These are phyloP conservation scores for Coffea canephora DNA, from an alignment of 257 asterid genomes.

Conservation along the genomic window DNA sequence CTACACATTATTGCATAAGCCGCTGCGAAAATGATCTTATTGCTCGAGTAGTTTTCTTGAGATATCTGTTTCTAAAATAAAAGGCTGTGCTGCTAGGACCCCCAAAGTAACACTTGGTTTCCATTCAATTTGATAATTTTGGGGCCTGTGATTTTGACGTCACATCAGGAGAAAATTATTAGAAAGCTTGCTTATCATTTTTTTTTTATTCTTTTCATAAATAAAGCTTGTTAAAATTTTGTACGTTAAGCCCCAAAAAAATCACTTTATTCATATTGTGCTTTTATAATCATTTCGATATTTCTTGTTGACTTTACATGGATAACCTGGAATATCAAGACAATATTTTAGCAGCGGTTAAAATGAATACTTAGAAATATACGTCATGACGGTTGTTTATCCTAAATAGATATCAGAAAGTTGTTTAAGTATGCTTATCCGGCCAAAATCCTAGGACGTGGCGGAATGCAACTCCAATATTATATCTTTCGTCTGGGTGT, in stretches of 20 bases:
- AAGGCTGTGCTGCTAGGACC: not conserved
- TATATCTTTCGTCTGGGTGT: not conserved
- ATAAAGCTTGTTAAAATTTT: too few species aligned
- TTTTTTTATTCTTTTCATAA: not conserved
- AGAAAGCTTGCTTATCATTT: not conserved
- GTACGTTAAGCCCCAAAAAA: not conserved
- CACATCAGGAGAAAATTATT: not conserved
- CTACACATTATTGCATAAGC: conserved; percentile 6
- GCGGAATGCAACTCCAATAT: not conserved
- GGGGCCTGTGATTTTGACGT: not conserved
- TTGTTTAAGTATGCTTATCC: not conserved
- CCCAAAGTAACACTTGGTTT: not conserved
- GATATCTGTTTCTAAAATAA: not conserved
- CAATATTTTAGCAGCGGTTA: not conserved
- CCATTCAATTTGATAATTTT: not conserved
- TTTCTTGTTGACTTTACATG: not conserved
- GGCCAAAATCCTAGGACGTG: not conserved
- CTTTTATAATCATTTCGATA: not conserved
- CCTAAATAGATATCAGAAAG: not conserved
- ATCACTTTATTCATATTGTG: not conserved
- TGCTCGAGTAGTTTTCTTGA: not conserved
- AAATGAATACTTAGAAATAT: not conserved
- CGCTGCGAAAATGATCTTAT: not conserved
- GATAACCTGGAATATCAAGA: not conserved
- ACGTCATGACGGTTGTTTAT: not conserved